Evolutionary conservation across 805 yeast genomes (phyloP), one percentile per base, ranked within the genome.

Genomic region (Candida boidinii): DNA sequence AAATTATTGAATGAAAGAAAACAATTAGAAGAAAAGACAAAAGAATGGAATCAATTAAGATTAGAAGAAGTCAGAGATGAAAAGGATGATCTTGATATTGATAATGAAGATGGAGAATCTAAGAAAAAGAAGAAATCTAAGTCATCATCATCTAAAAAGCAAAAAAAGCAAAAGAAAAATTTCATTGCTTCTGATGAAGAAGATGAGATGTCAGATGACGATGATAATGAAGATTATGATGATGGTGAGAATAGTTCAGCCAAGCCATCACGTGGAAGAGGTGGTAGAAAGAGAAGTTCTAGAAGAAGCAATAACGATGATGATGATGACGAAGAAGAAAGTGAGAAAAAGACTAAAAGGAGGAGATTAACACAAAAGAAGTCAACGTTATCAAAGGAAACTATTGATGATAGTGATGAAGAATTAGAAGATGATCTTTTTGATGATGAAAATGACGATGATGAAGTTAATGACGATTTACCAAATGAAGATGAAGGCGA

Each of bases 21-120:
- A 39, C 64, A 58, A 39, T 51, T 75, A 23, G 78, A 73, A 47
- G 76, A 73, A 39, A 73, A 72, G 39, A 76, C 79, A 14, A 60
- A 60, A 37, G 73, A 75, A 45, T 63, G 76, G 64, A 75, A 74
- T 35, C 68, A 56, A 40, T 33, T 49, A 36, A 51, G 60, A 39
- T 36, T 55, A 19, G 58, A 58, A 32, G 54, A 51, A 31, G 58
- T 46, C 17, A 58, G 54, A 27, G 62, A 60, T 39, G 55, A 49
- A 28, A 54, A 51, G 31, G 57, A 54, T 31, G 50, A 54, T 8
- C 35, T 57, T 9, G 62, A 56, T 30, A 53, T 45, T n/a, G 56
- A 45, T 22, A 60, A 46, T 3, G 63, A 51, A 7, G 58, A 44
- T 18, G 56, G 40, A n/a, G 56, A 38, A 18, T 44, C 37, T 44